phyloP scores from a whole-genome alignment of 495 filamentous ascomycete species.

The Penicillium roqueforti region DNA sequence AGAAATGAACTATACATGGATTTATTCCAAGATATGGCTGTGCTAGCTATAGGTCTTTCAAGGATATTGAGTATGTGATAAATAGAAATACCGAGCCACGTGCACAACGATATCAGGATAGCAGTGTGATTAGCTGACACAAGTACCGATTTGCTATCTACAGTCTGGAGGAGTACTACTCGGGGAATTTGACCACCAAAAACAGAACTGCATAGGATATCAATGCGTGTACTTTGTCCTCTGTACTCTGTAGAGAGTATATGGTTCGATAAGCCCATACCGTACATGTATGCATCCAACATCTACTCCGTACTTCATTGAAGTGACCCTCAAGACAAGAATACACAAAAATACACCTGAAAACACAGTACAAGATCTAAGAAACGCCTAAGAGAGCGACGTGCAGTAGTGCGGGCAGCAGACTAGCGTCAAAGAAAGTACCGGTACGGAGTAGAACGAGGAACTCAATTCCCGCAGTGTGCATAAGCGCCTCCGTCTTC shows the following conservation, averaged over 20 bases:
- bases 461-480: background rate
- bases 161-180: too few species aligned
- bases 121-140: background rate
- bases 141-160: background rate
- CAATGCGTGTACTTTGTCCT: background rate
- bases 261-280: background rate
- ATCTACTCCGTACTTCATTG: too few species aligned
- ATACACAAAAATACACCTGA: background rate
- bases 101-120: background rate
- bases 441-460: background rate
- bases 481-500: conserved; percentile 3
- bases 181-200: too few species aligned
- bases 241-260: background rate
- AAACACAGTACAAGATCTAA: background rate
- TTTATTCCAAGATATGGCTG: background rate
- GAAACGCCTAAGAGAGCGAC: conserved; percentile 2
- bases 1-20: background rate
- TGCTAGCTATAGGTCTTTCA: background rate
- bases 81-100: background rate
- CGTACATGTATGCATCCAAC: background rate
- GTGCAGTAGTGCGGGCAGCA: conserved; percentile 1
- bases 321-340: too few species aligned
- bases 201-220: background rate
- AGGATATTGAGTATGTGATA: background rate
- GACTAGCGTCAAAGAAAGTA: background rate